phyloP scores from a whole-genome alignment of 2,329 filamentous ascomycete species.

The Penicillium griseofulvum region DNA sequence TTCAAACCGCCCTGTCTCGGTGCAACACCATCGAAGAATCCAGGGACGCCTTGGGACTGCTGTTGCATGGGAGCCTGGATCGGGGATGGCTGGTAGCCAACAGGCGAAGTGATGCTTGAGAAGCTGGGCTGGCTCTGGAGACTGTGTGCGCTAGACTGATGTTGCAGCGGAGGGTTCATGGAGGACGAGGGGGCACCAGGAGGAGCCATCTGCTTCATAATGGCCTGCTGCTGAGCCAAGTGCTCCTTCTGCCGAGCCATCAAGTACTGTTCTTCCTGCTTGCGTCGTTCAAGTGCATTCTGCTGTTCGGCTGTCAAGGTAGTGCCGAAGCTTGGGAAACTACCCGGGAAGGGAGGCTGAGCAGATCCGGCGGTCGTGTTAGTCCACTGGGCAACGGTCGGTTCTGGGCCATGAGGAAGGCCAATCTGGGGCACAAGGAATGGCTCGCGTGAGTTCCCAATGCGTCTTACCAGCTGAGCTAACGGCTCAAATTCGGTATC shows the following conservation, averaged over 20 bases:
- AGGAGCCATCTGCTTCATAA: conserved; percentile 69
- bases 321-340: conserved; percentile 90
- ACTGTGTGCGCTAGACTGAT: conserved; percentile 92
- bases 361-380: conserved; percentile 58
- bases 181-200: conserved; percentile 52
- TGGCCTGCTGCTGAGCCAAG: conserved; percentile 80
- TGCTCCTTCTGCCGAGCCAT: conserved; percentile 96
- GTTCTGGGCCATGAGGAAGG: conserved; percentile 79
- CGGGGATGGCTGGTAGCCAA: conserved; percentile 62
- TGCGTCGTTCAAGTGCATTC: conserved; percentile 91
- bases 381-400: conserved; percentile 51
- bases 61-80: conserved; percentile 59
- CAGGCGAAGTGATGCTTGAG: conserved; percentile 87
- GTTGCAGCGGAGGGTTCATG: conserved; percentile 69
- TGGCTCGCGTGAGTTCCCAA: conserved; percentile 94
- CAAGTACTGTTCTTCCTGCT: conserved; percentile 96
- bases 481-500: conserved; percentile 92
- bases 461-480: conserved; percentile 88
- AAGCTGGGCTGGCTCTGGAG: conserved; percentile 97
- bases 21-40: conserved; percentile 64
- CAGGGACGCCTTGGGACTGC: conserved; percentile 55
- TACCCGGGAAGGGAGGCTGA: conserved; percentile 84
- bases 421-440: conserved; percentile 98
- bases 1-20: conserved; percentile 45
- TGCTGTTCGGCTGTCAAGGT: conserved; percentile 97